Base-by-base conservation (phyloP, 78 protist genomes). In the Emiliania huxleyi region DNA sequence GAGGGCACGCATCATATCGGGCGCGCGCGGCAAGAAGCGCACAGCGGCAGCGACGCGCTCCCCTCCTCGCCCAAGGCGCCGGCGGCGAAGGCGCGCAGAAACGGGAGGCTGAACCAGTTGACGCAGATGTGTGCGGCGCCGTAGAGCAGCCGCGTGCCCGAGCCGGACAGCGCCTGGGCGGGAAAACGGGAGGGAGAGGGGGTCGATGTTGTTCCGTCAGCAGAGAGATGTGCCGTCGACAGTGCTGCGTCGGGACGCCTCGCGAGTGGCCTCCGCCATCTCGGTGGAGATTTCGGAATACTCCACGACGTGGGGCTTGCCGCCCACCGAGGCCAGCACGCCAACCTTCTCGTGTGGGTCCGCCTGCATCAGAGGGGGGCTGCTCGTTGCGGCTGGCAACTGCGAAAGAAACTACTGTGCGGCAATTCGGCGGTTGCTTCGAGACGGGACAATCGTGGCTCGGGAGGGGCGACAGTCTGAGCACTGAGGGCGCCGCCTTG, bases 211-310 rank as follows among this genome's bases (percentile, higher is more conserved):
- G n/a, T n/a, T n/a, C n/a, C n/a, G n/a, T n/a, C n/a, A n/a, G 69
- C 69, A 19, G 69, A 15, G n/a, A 22, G 69, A 22, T 55, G n/a
- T 55, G 69, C n/a, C 69, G 69, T 69, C 23, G 25, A 69, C 23
- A 25, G 75, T n/a, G n/a, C n/a, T n/a, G n/a, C n/a, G n/a, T 4
- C 33, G 1, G 43, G 91, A 94, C 6, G 46, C 75, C 33, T 2
- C 29, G 71, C 5, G 77, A 18, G 2, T 44, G n/a, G 52, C 71
- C 69, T 73, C 69, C 6, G 55, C 48, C 71, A 55, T 45, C 33
- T 89, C 92, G n/a, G 52, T 2, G 42, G 40, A 1, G 48, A 95
- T 49, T 75, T 95, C 96, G 22, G 95, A 90, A 83, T 95, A 95
- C 90, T 95, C 96, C 5, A 87, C 62, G 35, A 95, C 95, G 26